A percentile compares a stretch with the other conserved stretches of the same genome.
These are phyloP conservation scores for Kwoniella sp. DNA, from an alignment of 768 basidiomycete species.

Conservation along the genomic window DNA sequence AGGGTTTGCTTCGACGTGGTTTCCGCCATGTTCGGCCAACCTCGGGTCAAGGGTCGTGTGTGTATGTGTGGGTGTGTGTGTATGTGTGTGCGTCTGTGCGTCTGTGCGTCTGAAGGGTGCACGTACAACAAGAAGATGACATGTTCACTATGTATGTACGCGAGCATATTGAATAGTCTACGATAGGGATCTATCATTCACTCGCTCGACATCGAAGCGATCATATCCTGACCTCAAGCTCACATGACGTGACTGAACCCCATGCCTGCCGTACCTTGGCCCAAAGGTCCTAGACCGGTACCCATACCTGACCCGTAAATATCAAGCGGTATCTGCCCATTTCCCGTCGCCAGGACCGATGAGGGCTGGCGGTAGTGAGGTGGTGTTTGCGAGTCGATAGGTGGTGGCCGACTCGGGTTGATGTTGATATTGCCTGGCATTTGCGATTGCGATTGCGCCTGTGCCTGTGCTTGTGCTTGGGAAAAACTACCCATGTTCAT, in stretches of 20 bases:
- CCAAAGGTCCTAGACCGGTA: background rate
- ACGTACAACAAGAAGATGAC: no score
- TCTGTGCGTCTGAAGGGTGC: no score
- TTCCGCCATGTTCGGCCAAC: background rate
- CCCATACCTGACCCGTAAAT: background rate
- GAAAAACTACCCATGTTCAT: background rate
- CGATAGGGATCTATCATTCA: no score
- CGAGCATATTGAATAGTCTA: no score
- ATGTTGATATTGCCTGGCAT: background rate
- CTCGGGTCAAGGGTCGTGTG: background rate
- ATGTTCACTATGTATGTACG: no score
- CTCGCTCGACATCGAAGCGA: no score
- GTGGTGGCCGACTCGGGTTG: background rate
- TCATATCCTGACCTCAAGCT: no score
- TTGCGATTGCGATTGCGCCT: no score
- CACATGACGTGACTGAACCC: slow-evolving; percentile 8
- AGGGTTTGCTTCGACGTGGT: background rate
- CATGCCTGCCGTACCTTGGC: background rate
- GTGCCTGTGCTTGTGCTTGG: no score
- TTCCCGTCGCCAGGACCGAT: background rate
- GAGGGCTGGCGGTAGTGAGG: background rate
- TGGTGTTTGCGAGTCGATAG: background rate
- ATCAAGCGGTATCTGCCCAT: background rate
- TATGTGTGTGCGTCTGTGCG: background rate
- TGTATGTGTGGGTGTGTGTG: background rate